Base-by-base conservation (phyloP, 768 basidiomycete species). In the Trametes gibbosa region DNA sequence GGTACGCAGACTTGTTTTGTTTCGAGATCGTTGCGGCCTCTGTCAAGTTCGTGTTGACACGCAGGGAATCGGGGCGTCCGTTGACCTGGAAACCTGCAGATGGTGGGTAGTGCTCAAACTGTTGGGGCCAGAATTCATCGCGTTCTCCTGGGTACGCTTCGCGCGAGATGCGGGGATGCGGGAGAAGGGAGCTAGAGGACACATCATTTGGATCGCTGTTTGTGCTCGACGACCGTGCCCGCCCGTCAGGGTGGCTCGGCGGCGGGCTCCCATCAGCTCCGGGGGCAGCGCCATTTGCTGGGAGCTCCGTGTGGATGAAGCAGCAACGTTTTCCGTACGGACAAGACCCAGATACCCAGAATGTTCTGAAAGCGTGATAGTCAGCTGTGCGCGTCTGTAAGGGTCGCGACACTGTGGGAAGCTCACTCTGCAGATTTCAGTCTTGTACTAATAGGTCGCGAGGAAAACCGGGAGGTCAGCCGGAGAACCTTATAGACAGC, bases 281-380 rank as follows among this genome's bases (percentile, higher is more conserved):
- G 56, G 82, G 81, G 45, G 82, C 75, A 19, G 78, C 76, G 25
- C 83, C 86, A n/a, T 82, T 77, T 45, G 79, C 77, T 17, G 91
- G 89, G 45, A 92, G 78, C 67, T 90, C 91, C 2, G 92, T 94
- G 68, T 95, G 92, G 66, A 95, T 94, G 81, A 95, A 95, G 76
- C 92, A 95, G 73, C 92, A 95, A 56, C 92, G 77, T 73, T 93
- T 93, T 53, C 93, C 92, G 64, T 95, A 95, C 0, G 92, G 92
- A 69, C 92, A 95, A 17, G 92, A 92, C 25, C 92, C 92, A 47
- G 92, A 93, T 13, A 94, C 88, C 90, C 92, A 95, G 79, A 95
- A 95, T 8, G 92, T 95, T n/a, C 87, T 92, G 45, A 53, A 45
- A 46, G 39, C 23, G 32, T 27, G 47, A 42, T 41, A 21, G 50